Evolutionary conservation across 208 protist species (phyloP).

Genomic region (Trypanosoma avium): DNA sequence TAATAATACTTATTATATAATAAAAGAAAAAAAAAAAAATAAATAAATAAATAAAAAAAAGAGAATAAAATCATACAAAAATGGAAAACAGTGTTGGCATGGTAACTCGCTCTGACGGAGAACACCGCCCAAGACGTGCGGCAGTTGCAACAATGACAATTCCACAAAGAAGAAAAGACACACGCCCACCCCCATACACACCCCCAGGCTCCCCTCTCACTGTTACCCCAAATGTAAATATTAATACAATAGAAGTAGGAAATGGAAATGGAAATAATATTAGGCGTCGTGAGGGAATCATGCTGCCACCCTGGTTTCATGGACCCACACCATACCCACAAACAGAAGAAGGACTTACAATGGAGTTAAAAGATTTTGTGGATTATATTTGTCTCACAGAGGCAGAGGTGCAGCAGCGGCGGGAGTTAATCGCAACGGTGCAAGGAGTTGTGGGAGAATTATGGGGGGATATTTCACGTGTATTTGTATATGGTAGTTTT

Average conservation of each 20-base stretch:
- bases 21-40: background rate
- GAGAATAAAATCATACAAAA: background rate
- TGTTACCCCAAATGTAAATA: background rate
- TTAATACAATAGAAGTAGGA: background rate
- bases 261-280: too few species aligned
- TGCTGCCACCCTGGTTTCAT: background rate
- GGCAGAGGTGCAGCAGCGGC: conserved; percentile 27
- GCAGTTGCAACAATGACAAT: background rate
- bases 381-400: conserved; percentile 29
- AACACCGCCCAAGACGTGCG: background rate
- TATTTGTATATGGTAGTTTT: conserved; percentile 64
- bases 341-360: conserved; percentile 38
- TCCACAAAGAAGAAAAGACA: background rate
- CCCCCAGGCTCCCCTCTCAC: background rate
- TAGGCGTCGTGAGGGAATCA: too few species aligned
- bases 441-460: conserved; percentile 22
- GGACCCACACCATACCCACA: conserved; percentile 10
- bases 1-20: background rate
- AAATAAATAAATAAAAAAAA: background rate
- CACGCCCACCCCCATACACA: background rate
- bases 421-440: conserved; percentile 30
- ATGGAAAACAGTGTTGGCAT: background rate
- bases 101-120: background rate
- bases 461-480: conserved; percentile 24
- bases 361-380: conserved; percentile 52